phyloP scores from a whole-genome alignment of 1,284 basidiomycete species.

The Pisolithus thermaeus region DNA sequence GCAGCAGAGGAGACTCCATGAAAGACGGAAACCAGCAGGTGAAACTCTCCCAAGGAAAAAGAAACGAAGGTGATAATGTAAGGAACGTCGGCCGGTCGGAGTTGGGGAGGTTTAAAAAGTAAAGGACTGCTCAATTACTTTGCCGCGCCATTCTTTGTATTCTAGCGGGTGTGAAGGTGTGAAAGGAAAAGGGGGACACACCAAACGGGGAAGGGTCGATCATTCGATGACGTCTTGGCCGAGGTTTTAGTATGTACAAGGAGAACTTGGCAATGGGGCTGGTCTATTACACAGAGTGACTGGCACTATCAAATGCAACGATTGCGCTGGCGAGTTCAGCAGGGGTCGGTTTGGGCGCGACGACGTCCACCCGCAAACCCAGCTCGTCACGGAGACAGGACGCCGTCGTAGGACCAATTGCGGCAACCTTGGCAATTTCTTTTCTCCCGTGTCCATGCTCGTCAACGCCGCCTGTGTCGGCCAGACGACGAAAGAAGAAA shows the following conservation, averaged over 20 bases:
- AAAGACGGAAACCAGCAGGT: neutral
- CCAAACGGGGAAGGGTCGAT: neutral
- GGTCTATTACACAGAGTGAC: neutral
- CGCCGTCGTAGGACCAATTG: conserved; percentile 65
- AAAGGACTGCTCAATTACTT: neutral
- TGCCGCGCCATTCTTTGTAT: neutral
- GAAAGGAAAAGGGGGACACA: neutral
- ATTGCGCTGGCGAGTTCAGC: conserved; percentile 43
- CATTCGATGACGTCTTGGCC: too few relatives aligned
- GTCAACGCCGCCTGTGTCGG: neutral
- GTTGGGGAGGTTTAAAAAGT: conserved; percentile 10
- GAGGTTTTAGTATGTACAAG: neutral
- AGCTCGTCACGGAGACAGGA: conserved; percentile 44
- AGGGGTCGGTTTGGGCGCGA: conserved; percentile 51
- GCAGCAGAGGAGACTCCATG: conserved; percentile 22
- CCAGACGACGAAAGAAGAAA: conserved; percentile 31
- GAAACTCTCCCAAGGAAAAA: neutral
- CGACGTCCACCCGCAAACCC: conserved; percentile 44
- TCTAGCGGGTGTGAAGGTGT: neutral
- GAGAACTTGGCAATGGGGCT: neutral
- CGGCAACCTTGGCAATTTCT: conserved; percentile 37
- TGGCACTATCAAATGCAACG: conserved; percentile 12
- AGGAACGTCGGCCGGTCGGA: conserved; percentile 9
- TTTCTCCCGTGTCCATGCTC: neutral
- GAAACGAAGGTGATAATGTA: conserved; percentile 1